A percentile compares a stretch with the other conserved stretches of the same genome.
These are phyloP conservation scores for Aspergillus steynii DNA, from an alignment of 495 filamentous ascomycete genomes.

Conservation along the genomic window DNA sequence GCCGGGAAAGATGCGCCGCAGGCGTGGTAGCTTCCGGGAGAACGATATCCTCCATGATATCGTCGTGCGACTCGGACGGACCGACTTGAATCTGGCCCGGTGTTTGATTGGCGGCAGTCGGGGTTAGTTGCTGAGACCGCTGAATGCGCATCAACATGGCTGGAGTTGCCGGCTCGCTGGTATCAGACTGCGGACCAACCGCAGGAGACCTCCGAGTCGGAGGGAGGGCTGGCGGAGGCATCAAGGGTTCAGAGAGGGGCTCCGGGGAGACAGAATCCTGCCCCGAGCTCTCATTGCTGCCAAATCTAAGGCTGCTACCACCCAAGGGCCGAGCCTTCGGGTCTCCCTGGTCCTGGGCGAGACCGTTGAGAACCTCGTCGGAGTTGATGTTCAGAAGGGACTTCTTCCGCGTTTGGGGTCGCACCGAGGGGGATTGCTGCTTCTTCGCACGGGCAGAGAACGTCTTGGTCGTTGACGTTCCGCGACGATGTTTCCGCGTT, in stretches of 20 bases:
- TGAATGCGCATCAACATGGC: constrained; percentile 81
- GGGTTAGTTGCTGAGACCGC: constrained; percentile 35
- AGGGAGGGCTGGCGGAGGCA: constrained; percentile 68
- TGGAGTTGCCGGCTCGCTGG: constrained; percentile 68
- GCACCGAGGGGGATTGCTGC: constrained; percentile 83
- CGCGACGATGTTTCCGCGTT: constrained; percentile 39
- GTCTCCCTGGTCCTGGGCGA: constrained; percentile 34
- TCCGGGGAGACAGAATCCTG: constrained; percentile 73
- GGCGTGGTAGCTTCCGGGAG: constrained; percentile 62
- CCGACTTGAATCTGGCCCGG: constrained; percentile 30
- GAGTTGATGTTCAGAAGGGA: constrained; percentile 58
- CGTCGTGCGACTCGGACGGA: constrained; percentile 43
- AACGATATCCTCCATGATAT: constrained; percentile 66
- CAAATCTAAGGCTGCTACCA: constrained; percentile 40
- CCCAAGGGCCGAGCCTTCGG: constrained; percentile 30
- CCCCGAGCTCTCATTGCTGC: constrained; percentile 60
- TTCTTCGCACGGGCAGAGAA: constrained; percentile 52
- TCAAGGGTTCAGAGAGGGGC: constrained; percentile 64
- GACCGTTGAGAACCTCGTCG: constrained; percentile 41
- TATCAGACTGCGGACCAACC: constrained; percentile 41
- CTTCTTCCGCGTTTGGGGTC: constrained; percentile 67
- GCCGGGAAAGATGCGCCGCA: constrained; percentile 25
- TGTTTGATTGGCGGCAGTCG: constrained; percentile 24
- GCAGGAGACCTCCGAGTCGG: constrained; percentile 55
- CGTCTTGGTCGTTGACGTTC: constrained; percentile 42